Evolutionary conservation across 2,329 filamentous ascomycete genomes (phyloP), one percentile per base, ranked within the genome.

Genomic region (Didymella pinodella): DNA sequence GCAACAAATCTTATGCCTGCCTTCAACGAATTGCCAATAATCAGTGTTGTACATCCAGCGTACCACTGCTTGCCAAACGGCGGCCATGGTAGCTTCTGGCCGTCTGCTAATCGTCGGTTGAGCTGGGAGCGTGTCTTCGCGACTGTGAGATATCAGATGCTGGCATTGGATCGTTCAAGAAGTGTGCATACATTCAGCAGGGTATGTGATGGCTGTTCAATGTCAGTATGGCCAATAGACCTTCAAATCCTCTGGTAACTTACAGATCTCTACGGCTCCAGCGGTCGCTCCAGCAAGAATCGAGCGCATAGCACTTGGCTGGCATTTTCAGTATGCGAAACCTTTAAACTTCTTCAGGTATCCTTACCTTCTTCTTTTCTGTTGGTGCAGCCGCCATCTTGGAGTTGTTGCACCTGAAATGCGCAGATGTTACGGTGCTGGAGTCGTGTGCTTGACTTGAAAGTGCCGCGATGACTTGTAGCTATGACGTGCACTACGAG

Each of bases 1-100:
- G 95, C 93, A 56, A 98, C 92, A 73, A 99, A 99, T 66, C 90
- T 88, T 91, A 98, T 96, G 59, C 93, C 95, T 36, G 95, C 95
- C 82, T 99, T 99, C 75, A 95, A 85, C 52, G 93, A 96, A 80
- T 99, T 99, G 61, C 95, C 95, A 67, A 98, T 92, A 59, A 99
- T 96, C 75, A 97, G 81, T 28, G 95, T 98, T 46, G 95, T 98
- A 81, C 95, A 99, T 36, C 95, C 95, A 12, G 95, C 94, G 78
- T 99, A 99, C 95, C 95, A 99, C 78, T 96, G 92, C 69, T 81
- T 83, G 48, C 95, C 95, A 73, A 98, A 98, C 11, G 92, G 91
- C 43, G 95, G 95, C 91, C 92, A 97, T 52, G 94, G 93, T 29
- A 97, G 85, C 82, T 96, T 97, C 82, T 96, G 84, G 46, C 89